Conservation (phyloP, 306 rosid species). For the Fagus sylvatica region DNA sequence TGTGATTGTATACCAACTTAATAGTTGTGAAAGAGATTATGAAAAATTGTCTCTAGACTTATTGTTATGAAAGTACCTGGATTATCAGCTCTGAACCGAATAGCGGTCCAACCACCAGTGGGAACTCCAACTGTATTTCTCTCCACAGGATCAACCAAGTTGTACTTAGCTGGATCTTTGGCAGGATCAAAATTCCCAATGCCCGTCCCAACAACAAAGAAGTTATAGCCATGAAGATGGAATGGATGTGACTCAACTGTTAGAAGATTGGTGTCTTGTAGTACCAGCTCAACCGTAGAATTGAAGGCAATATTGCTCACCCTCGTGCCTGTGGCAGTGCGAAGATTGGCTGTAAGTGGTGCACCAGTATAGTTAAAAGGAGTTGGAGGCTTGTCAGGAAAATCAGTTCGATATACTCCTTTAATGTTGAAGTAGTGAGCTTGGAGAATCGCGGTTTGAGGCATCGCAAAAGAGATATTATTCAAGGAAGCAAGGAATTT, state of each 20-base stretch:
- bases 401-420: conserved; percentile 73
- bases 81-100: conserved; percentile 74
- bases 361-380: conserved; percentile 73
- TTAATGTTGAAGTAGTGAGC: conserved; percentile 67
- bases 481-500: conserved; percentile 75
- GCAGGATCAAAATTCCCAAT: conserved; percentile 70
- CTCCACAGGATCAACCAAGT: conserved; percentile 77
- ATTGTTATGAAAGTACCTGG: conserved; percentile 47
- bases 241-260: conserved; percentile 78
- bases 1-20: too few relatives aligned
- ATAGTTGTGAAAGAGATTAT: too few relatives aligned
- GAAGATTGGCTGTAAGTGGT: conserved; percentile 61
- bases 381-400: conserved; percentile 62
- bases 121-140: conserved; percentile 85
- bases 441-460: conserved; percentile 74
- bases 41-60: not conserved
- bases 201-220: conserved; percentile 71
- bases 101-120: conserved; percentile 79
- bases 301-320: conserved; percentile 63
- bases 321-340: conserved; percentile 58
- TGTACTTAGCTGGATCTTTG: conserved; percentile 67
- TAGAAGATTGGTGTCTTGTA: conserved; percentile 72
- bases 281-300: conserved; percentile 68
- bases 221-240: conserved; percentile 74
- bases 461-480: conserved; percentile 80